phyloP scores from a whole-genome alignment of 352 stramenopile genomes.

The Phytophthora pistaciae region DNA sequence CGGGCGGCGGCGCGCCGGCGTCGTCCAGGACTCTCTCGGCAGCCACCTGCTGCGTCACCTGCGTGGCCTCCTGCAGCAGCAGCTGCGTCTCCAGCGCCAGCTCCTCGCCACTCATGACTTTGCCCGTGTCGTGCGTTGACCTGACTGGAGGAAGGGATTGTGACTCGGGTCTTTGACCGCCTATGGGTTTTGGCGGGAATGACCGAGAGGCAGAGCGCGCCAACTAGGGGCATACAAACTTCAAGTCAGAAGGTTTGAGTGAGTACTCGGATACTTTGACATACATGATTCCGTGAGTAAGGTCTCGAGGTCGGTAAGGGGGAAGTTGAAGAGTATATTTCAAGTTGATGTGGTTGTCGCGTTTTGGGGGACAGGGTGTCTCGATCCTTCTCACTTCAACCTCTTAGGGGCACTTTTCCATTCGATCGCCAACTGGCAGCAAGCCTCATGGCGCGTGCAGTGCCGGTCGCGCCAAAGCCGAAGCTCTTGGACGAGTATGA shows the following conservation, averaged over 20 bases:
- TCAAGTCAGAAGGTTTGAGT: constrained; percentile 12
- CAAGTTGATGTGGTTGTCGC: background rate
- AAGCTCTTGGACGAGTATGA: constrained; percentile 33
- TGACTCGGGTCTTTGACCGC: background rate
- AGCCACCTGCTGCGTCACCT: constrained; percentile 50
- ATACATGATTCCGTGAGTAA: background rate
- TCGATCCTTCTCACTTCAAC: background rate
- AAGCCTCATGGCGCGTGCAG: constrained; percentile 12
- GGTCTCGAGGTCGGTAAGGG: background rate
- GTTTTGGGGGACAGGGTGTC: background rate
- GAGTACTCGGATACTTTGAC: background rate
- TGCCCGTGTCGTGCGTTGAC: background rate
- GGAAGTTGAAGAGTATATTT: background rate
- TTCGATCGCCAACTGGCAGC: background rate
- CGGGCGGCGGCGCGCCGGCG: constrained; percentile 22
- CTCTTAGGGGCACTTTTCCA: background rate
- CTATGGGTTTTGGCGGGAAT: constrained; percentile 3
- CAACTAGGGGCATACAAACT: constrained; percentile 24
- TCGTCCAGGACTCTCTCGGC: constrained; percentile 41
- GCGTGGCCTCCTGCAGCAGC: constrained; percentile 79
- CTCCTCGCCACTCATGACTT: constrained; percentile 57
- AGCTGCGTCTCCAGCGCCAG: constrained; percentile 83
- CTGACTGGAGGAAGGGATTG: background rate
- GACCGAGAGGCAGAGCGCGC: constrained; percentile 13
- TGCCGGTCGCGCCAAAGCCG: constrained; percentile 5